phyloP scores from a whole-genome alignment of 768 basidiomycete species.

The Sutorius australiensis region DNA sequence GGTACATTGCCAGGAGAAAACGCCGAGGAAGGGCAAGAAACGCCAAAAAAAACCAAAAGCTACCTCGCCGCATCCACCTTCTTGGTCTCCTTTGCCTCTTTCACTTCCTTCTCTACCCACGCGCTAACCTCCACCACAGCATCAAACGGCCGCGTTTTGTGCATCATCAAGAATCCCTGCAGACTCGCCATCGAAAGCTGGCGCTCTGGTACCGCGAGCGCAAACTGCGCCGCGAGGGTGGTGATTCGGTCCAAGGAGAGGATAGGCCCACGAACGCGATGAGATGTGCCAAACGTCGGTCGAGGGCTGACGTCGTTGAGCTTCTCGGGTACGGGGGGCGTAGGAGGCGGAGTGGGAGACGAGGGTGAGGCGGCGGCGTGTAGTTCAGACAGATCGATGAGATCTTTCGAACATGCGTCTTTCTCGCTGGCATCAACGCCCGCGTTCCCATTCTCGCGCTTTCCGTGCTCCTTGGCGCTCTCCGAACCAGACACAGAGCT shows the following conservation, averaged over 20 bases:
- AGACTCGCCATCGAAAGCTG: constrained; percentile 41
- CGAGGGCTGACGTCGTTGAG: not conserved
- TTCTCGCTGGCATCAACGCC: not conserved
- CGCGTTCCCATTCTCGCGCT: not conserved
- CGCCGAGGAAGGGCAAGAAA: not conserved
- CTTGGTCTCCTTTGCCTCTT: not conserved
- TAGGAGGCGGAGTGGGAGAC: not conserved
- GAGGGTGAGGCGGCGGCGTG: not conserved
- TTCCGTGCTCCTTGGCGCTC: not conserved
- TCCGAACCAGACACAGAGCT: not conserved
- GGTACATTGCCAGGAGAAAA: not conserved
- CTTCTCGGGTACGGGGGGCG: constrained; percentile 16
- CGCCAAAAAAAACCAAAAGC: not conserved
- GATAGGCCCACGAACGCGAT: constrained; percentile 36
- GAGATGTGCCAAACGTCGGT: constrained; percentile 18
- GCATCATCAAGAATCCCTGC: constrained; percentile 63
- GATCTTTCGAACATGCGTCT: not conserved
- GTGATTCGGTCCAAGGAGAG: constrained; percentile 39
- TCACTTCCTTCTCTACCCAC: constrained; percentile 51
- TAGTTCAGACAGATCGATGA: constrained; percentile 18
- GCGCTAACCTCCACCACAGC: constrained; percentile 44
- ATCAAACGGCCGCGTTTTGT: constrained; percentile 56
- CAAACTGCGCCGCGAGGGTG: constrained; percentile 54
- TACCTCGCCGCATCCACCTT: not conserved
- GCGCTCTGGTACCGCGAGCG: constrained; percentile 47